Conservation (phyloP, 208 protist species). For the Crithidia thermophila region DNA sequence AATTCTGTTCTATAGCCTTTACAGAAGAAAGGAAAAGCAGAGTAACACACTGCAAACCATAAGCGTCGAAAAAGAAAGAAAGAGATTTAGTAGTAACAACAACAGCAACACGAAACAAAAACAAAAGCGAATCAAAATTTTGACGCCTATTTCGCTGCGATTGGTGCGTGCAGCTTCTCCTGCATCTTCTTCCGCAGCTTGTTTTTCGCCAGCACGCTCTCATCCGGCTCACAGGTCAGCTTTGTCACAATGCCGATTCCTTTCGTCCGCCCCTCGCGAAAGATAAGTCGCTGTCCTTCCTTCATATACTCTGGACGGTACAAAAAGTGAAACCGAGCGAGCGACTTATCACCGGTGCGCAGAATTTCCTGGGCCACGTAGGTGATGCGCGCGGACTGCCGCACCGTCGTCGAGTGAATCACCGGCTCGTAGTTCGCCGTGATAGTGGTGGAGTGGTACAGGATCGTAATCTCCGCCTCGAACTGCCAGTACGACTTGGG, state of each 20-base stretch:
- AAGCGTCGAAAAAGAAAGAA: not conserved
- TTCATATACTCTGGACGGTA: conserved; percentile 95
- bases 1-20: not conserved
- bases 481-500: conserved; percentile 94
- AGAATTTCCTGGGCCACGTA: conserved; percentile 91
- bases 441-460: conserved; percentile 99
- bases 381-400: conserved; percentile 88
- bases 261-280: conserved; percentile 95
- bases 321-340: conserved; percentile 95
- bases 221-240: conserved; percentile 54
- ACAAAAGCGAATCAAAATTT: conserved; percentile 11
- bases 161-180: conserved; percentile 17
- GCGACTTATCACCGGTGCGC: conserved; percentile 93
- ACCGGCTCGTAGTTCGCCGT: conserved; percentile 96
- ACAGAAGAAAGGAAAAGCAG: conserved; percentile 6
- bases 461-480: conserved; percentile 96
- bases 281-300: conserved; percentile 91
- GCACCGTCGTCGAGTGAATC: conserved; percentile 94
- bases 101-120: conserved; percentile 19
- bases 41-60: too few species aligned
- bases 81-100: conserved; percentile 1
- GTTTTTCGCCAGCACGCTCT: conserved; percentile 48
- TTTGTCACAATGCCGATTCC: conserved; percentile 91
- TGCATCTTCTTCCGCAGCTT: conserved; percentile 43
- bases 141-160: not conserved